A percentile compares a stretch with the other conserved stretches of the same genome.
Conservation (phyloP, 1,139 yeast genomes). For the Blastobotrys aristatus region DNA sequence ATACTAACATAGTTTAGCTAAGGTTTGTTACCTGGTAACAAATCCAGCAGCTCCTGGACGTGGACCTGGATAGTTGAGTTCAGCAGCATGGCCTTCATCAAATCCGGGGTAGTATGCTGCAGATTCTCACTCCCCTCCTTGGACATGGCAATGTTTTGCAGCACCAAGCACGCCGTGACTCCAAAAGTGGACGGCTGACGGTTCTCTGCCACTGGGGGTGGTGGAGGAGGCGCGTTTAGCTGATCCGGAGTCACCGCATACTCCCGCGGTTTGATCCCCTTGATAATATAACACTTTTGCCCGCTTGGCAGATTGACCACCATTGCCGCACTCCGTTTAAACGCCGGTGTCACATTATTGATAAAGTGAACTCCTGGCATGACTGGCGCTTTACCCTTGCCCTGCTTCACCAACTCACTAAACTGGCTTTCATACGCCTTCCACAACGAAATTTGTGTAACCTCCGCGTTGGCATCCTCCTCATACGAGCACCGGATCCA, state of each 20-base stretch:
- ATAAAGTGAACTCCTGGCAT: constrained; percentile 96
- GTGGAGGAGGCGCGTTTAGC: constrained; percentile 18
- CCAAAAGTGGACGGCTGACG: constrained; percentile 31
- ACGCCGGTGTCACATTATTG: constrained; percentile 86
- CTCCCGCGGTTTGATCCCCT: constrained; percentile 74
- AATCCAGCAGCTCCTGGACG: constrained; percentile 23
- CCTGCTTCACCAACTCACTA: constrained; percentile 46
- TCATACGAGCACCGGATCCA: constrained; percentile 95
- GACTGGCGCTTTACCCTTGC: constrained; percentile 44
- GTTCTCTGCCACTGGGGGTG: constrained; percentile 10
- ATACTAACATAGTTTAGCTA: too few species aligned
- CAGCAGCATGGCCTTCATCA: constrained; percentile 25
- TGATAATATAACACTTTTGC: constrained; percentile 77
- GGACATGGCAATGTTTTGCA: constrained; percentile 36
- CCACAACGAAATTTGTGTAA: constrained; percentile 95
- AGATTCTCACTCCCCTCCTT: constrained; percentile 31
- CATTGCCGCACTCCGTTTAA: constrained; percentile 91
- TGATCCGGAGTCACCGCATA: constrained; percentile 41
- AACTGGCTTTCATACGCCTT: constrained; percentile 89
- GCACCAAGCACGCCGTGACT: constrained; percentile 35
- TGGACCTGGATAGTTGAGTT: constrained; percentile 26
- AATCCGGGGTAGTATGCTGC: constrained; percentile 22
- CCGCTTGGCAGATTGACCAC: constrained; percentile 59
- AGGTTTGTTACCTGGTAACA: constrained; percentile 3
- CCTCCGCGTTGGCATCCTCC: constrained; percentile 71